A percentile compares a stretch with the other conserved stretches of the same genome.
These are phyloP conservation scores for Coemansia sp. DNA, from an alignment of 192 early-diverging fungal species.

Conservation along the genomic window DNA sequence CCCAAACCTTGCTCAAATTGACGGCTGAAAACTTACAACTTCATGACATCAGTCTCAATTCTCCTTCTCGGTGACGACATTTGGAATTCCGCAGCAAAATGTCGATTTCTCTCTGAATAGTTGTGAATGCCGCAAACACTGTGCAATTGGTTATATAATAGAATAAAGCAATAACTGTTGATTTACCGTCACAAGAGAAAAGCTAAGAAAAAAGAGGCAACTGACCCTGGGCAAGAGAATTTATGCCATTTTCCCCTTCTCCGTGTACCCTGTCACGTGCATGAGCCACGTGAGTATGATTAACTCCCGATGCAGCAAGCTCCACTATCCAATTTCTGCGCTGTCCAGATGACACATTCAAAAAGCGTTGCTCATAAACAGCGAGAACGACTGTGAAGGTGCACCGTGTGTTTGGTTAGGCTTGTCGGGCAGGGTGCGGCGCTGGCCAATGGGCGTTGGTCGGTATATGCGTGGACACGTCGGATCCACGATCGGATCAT, in stretches of 20 bases:
- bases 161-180: slow-evolving; percentile 1
- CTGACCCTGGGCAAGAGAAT: background rate
- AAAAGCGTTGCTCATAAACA: background rate
- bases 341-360: background rate
- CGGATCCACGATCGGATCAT: slow-evolving; percentile 23
- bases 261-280: background rate
- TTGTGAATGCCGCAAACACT: background rate
- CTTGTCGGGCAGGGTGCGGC: background rate
- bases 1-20: slow-evolving; percentile 45
- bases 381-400: background rate
- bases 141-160: background rate
- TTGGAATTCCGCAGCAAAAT: slow-evolving; percentile 12
- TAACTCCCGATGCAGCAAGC: background rate
- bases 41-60: slow-evolving; percentile 99
- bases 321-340: background rate
- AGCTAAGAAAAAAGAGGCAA: background rate
- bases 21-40: slow-evolving; percentile 68
- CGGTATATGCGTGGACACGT: slow-evolving; percentile 17
- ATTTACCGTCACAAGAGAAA: slow-evolving; percentile 3
- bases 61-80: slow-evolving; percentile 91
- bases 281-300: background rate
- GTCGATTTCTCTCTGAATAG: background rate
- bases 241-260: background rate
- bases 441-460: slow-evolving; percentile 24
- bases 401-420: background rate